A percentile compares a stretch with the other conserved stretches of the same genome.
phyloP scores from a whole-genome alignment of 805 yeast species.

The Spathaspora gorwiae region DNA sequence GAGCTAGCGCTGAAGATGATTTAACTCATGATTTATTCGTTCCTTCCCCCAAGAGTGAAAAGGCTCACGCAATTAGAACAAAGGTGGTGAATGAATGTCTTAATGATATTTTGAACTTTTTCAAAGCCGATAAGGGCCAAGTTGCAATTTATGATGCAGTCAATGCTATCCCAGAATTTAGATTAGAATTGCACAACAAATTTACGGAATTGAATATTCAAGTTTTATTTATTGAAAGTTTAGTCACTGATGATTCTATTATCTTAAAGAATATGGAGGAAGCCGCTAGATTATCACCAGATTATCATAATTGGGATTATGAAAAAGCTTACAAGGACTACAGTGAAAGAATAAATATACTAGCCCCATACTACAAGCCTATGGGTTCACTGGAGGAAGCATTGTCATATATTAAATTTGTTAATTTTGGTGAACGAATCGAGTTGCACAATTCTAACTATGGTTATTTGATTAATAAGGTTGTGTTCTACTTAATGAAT shows the following conservation, averaged over 20 bases:
- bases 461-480: conserved; percentile 87
- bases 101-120: conserved; percentile 65
- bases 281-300: conserved; percentile 85
- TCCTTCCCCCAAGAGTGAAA: conserved; percentile 39
- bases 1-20: conserved; percentile 46
- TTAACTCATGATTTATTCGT: conserved; percentile 65
- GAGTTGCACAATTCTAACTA: conserved; percentile 75
- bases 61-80: conserved; percentile 51
- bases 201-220: conserved; percentile 62
- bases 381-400: conserved; percentile 48
- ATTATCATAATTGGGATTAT: conserved; percentile 73
- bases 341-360: conserved; percentile 60
- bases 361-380: conserved; percentile 69
- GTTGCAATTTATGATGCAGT: conserved; percentile 96
- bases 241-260: conserved; percentile 68
- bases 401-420: conserved; percentile 75
- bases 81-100: conserved; percentile 60
- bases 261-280: conserved; percentile 67
- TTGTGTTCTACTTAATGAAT: conserved; percentile 89
- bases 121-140: conserved; percentile 78
- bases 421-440: conserved; percentile 84
- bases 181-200: conserved; percentile 52
- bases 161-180: conserved; percentile 69
- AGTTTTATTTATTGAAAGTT: conserved; percentile 82
- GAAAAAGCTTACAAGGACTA: conserved; percentile 75